Evolutionary conservation across 179 eudicot species (phyloP), one percentile per base, ranked within the genome.

Genomic region (Silene vulgaris): DNA sequence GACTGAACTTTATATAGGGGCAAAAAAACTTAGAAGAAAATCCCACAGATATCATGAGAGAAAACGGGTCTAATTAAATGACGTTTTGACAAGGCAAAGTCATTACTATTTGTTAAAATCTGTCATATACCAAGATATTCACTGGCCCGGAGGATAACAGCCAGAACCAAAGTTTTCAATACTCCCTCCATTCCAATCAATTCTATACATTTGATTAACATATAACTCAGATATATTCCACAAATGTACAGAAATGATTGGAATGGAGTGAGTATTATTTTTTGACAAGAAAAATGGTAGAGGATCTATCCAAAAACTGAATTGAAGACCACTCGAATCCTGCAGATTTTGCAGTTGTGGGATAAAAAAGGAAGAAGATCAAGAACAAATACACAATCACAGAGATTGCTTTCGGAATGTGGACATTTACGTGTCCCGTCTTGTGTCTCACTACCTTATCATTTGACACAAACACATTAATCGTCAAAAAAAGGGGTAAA

Each of bases 11-110:
- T 61, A 62, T 62, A 74, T 30, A 57, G 52, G 11, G 0, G 7
- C 1, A 17, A 19, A 29, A 29, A 73, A n/a, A 19, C 59, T 54
- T n/a, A 32, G 16, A 12, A 57, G 40, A 7, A 28, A 23, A 32
- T 61, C 72, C 65, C 13, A 35, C 35, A 35, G 56, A 78, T 72
- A 78, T 32, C 12, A 43, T 6, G 29, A 52, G 21, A 30, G 59
- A 16, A 37, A 37, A 35, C 28, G 23, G 8, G 29, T 19, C 21
- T 60, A 32, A 32, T 74, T 62, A 37, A 21, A 19, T 43, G 16
- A 40, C 12, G 19, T 70, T 50, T 23, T 40, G 16, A 35, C 13
- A 68, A 21, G 3, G 30, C 40, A 35, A 29, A 57, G 29, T 29
- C 37, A 32, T 4, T 32, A 32, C 4, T 32, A 4, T 32, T 3